phyloP scores from a whole-genome alignment of 495 filamentous ascomycete genomes.

The Glarea lozoyensis region DNA sequence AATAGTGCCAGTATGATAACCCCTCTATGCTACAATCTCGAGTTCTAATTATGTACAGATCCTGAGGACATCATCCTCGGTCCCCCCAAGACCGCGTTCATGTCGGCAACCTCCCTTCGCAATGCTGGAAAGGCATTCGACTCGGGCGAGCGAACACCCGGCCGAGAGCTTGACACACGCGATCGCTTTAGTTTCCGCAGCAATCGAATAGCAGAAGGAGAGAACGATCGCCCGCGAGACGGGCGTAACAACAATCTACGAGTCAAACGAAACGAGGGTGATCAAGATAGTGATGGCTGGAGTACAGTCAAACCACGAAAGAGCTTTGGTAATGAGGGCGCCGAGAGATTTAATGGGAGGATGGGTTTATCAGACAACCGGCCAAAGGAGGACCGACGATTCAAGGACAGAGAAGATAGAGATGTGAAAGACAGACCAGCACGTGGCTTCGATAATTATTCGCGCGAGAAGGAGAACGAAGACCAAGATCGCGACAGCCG shows the following conservation, averaged over 20 bases:
- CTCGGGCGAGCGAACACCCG: conserved; percentile 36
- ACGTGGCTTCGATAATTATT: conserved; percentile 38
- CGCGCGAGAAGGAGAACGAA: conserved; percentile 40
- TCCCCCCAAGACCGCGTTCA: conserved; percentile 78
- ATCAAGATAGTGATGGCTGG: conserved; percentile 49
- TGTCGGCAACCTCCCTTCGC: conserved; percentile 60
- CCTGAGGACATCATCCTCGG: conserved; percentile 81
- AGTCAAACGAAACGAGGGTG: conserved; percentile 37
- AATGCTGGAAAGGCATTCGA: conserved; percentile 44
- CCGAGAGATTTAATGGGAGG: conserved; percentile 50
- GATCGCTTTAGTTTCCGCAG: conserved; percentile 59
- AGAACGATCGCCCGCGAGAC: conserved; percentile 43
- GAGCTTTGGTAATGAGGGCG: conserved; percentile 54
- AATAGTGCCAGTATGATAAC: conserved; percentile 53
- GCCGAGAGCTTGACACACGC: conserved; percentile 36
- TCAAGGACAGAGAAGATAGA: conserved; percentile 36
- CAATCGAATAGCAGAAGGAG: conserved; percentile 55
- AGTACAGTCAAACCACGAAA: conserved; percentile 54
- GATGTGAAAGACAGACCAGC: conserved; percentile 34
- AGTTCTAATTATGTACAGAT: conserved; percentile 28
- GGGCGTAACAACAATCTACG: conserved; percentile 37
- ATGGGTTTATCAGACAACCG: conserved; percentile 38
- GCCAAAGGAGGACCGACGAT: conserved; percentile 27
- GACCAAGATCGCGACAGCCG: conserved; percentile 23
- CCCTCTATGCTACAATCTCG: conserved; percentile 38